Evolutionary conservation across 495 filamentous ascomycete genomes (phyloP).

Genomic region (Aspergillus mulundensis): DNA sequence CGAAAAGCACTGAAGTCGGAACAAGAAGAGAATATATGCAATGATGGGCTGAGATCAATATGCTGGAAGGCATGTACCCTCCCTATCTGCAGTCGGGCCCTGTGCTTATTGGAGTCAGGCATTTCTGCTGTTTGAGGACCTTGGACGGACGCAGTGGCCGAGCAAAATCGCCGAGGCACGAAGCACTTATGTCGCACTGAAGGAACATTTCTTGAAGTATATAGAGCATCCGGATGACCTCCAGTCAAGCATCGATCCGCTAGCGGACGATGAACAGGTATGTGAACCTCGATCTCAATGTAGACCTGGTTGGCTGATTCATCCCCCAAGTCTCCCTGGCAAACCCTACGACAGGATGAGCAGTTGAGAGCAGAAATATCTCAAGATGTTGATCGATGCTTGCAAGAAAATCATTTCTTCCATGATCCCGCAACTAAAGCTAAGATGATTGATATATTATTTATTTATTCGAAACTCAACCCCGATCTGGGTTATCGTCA

Average conservation of each 20-base stretch:
- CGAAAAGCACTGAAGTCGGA: slow-evolving; percentile 59
- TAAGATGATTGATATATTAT: slow-evolving; percentile 82
- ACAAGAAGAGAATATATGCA: slow-evolving; percentile 55
- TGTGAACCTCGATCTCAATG: slow-evolving; percentile 25
- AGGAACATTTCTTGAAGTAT: slow-evolving; percentile 69
- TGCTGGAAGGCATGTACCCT: slow-evolving; percentile 78
- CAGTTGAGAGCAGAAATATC: slow-evolving; percentile 79
- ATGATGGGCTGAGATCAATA: slow-evolving; percentile 73
- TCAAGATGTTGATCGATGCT: slow-evolving; percentile 90
- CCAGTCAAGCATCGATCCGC: slow-evolving; percentile 70
- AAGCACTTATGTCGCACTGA: slow-evolving; percentile 65
- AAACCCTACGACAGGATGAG: slow-evolving; percentile 77
- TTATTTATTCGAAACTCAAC: slow-evolving; percentile 92
- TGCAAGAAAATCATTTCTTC: slow-evolving; percentile 91
- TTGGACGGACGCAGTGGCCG: slow-evolving; percentile 65
- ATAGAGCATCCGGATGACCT: slow-evolving; percentile 80
- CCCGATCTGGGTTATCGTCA: slow-evolving; percentile 86
- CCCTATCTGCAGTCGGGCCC: not conserved
- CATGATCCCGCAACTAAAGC: slow-evolving; percentile 72
- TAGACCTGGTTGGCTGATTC: slow-evolving; percentile 34
- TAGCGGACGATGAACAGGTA: slow-evolving; percentile 83
- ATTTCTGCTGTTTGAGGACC: slow-evolving; percentile 74
- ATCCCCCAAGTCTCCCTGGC: slow-evolving; percentile 78
- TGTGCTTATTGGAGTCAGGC: slow-evolving; percentile 45
- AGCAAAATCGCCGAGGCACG: slow-evolving; percentile 63